Evolutionary conservation across 805 yeast genomes (phyloP), one percentile per base, ranked within the genome.

Genomic region (Phaffomyces antillensis): DNA sequence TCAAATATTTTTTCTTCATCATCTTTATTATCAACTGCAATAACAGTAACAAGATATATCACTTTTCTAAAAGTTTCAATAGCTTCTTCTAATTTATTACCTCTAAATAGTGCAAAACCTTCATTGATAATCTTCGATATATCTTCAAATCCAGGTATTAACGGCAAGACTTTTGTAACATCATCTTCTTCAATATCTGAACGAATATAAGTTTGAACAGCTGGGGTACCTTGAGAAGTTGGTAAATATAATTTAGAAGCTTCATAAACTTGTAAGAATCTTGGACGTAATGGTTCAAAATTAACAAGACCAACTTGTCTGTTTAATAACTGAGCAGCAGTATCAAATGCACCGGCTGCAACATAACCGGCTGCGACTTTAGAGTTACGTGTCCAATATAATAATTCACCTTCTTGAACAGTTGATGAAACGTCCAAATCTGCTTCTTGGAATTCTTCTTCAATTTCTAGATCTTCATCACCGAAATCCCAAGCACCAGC

Each of bases 291-390:
- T 13, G 98, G 98, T 58, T 82, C 95, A 62, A 95, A 91, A 54
- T 86, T 74, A 25, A 78, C 82, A 42, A 87, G 77, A 56, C 97
- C 99, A 38, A 83, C 72, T 66, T 95, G 99, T 59, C 91, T 84
- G 70, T 83, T 81, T 57, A 93, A 75, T 60, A 95, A 77, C 58
- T 89, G 95, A 35, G 96, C 93, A 34, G 98, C 99, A 43, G 91
- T 85, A 53, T 89, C 97, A 62, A 91, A 91, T 5, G 95, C 86
- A 56, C 99, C 99, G 3, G 96, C 89, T 2, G 99, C 97, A 58
- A 84, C 89, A 56, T 88, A 86, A 25, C 87, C 88, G 28, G 96
- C 97, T 5, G 97, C 88, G 45, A 90, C 76, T 51, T 83, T 85
- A 16, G 96, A 86, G 65, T 85, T 87, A 53, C 91, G 83, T 28